Conservation (phyloP, 2,329 filamentous ascomycete genomes). For the Whalleya microplaca region DNA sequence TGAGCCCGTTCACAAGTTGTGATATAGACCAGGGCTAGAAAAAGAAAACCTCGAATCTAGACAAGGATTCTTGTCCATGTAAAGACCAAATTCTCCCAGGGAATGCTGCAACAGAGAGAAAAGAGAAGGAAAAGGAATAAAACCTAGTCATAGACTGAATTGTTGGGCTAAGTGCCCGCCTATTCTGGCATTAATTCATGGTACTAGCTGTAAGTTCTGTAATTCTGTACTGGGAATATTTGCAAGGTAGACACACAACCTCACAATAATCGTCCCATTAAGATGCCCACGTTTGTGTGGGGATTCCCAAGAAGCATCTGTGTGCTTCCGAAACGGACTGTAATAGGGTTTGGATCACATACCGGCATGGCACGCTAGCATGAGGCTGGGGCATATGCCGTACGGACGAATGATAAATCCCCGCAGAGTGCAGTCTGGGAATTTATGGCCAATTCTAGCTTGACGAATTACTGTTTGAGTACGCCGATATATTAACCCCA, state of each 20-base stretch:
- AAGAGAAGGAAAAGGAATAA: background rate
- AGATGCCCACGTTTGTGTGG: conserved; percentile 26
- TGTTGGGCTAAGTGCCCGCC: background rate
- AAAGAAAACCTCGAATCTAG: background rate
- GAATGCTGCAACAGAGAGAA: background rate
- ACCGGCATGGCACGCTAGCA: conserved; percentile 18
- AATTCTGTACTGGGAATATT: conserved; percentile 6
- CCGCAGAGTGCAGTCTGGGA: conserved; percentile 23
- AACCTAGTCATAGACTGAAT: background rate
- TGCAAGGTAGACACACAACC: conserved; percentile 12
- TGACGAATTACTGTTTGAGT: conserved; percentile 20
- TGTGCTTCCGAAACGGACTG: conserved; percentile 25
- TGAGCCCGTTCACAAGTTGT: conserved; percentile 6
- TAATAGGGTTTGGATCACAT: conserved; percentile 28
- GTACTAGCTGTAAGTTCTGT: background rate
- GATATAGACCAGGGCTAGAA: background rate
- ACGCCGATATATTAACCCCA: conserved; percentile 25
- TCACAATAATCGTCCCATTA: conserved; percentile 20
- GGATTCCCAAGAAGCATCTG: conserved; percentile 23
- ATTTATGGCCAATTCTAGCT: conserved; percentile 19
- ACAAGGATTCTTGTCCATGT: conserved; percentile 9
- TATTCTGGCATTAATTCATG: conserved; percentile 6
- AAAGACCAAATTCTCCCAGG: background rate
- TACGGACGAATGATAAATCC: conserved; percentile 33
- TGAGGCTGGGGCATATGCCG: conserved; percentile 23